Evolutionary conservation across 306 rosid genomes (phyloP).

Genomic region (Lathyrus sativus): DNA sequence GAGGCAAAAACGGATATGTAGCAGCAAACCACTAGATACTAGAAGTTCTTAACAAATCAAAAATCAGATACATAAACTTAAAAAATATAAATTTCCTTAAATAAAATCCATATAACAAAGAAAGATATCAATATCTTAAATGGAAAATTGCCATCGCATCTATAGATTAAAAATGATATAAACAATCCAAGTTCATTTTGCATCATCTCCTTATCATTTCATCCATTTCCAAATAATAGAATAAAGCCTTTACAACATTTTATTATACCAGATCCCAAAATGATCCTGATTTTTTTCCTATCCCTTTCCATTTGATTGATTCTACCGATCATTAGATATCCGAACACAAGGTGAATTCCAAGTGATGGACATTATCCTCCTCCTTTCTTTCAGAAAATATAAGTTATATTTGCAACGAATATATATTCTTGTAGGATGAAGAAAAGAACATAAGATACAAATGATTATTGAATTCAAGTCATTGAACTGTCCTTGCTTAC

Average conservation of each 20-base stretch:
- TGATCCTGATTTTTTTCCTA: neutral
- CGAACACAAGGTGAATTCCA: neutral
- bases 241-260: neutral
- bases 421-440: constrained; percentile 23
- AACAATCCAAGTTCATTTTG: constrained; percentile 6
- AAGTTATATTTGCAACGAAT: constrained; percentile 19
- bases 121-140: neutral
- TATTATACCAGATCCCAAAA: neutral
- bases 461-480: constrained; percentile 43
- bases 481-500: constrained; percentile 47
- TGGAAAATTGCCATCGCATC: neutral
- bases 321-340: neutral
- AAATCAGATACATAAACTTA: neutral
- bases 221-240: neutral
- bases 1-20: neutral
- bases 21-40: neutral
- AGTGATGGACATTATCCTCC: constrained; percentile 16
- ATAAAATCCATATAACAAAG: too few species aligned
- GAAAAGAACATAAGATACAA: constrained; percentile 36
- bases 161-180: constrained; percentile 2
- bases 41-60: neutral
- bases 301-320: neutral
- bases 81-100: constrained; percentile 12
- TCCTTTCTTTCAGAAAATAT: constrained; percentile 34
- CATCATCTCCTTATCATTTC: neutral